Conservation (phyloP, 345 rosid species). For the Brassica cretica region DNA sequence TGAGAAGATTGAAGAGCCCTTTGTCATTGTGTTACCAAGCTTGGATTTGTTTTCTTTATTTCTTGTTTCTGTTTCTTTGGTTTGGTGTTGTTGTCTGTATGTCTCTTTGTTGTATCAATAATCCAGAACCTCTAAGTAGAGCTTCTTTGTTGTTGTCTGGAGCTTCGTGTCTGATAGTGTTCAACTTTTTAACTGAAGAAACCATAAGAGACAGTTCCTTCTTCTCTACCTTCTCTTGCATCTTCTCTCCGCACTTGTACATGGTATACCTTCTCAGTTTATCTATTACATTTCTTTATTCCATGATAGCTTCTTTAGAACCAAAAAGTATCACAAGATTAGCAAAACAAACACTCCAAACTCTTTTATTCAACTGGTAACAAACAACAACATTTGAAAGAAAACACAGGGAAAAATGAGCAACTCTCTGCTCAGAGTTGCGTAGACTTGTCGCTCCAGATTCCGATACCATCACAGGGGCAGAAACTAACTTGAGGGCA, state of each 20-base stretch:
- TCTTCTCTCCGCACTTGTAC: background rate
- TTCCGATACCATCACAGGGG: constrained; percentile 36
- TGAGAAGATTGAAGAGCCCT: background rate
- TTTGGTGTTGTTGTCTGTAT: background rate
- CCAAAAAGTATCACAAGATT: background rate
- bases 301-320: background rate
- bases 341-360: constrained; percentile 24
- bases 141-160: background rate
- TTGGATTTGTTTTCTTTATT: background rate
- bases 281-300: constrained; percentile 3
- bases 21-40: background rate
- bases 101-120: constrained; percentile 12
- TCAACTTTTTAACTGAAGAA: background rate
- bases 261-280: background rate
- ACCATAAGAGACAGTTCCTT: background rate
- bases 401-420: background rate
- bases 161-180: background rate
- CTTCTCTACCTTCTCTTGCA: background rate
- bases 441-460: constrained; percentile 24
- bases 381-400: constrained; percentile 25
- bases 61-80: constrained; percentile 2
- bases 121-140: constrained; percentile 11
- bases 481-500: constrained; percentile 38
- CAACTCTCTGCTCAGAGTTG: background rate
- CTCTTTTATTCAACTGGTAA: constrained; percentile 23